Base-by-base conservation (phyloP, 2,329 filamentous ascomycete species). In the Orbilia ellipsospora region DNA sequence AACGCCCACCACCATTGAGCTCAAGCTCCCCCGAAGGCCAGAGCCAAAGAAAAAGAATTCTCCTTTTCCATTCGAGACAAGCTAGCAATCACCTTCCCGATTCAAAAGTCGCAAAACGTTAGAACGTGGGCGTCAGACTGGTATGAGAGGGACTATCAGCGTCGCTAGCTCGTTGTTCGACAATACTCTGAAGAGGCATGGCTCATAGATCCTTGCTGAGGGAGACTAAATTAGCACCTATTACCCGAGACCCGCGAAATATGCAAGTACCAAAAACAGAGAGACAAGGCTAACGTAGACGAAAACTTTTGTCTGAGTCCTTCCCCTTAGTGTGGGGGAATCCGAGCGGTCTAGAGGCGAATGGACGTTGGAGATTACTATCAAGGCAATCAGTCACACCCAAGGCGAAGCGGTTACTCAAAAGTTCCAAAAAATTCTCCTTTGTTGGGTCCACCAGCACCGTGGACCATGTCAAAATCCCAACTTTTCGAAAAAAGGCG, bases 231-330 rank as follows among this genome's bases (percentile, higher is more conserved):
- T 60, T 69, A 69, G 72, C 64, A 56, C 52, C 45, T 36, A 52
- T 51, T 48, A 75, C 72, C 72, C 72, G 72, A 75, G 72, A 69
- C 72, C 72, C 72, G 72, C 72, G 72, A 75, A 74, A 68, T 68
- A 60, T 59, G 59, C 16, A 65, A 59, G 50, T 6, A 36, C 31
- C 31, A 36, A 36, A 36, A 36, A 36, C 13, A 31, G 40, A 16
- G 57, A 36, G 52, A 44, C 56, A 51, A 12, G 16, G 15, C 42
- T 44, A 45, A 20, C 13, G 20, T 16, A 72, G 50, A 57, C 36
- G 54, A 36, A 36, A 48, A n/a, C 6, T 13, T 52, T 56, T 48
- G 52, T 65, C 59, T 55, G 59, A 64, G 67, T 44, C 60, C 51
- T 63, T 8, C 13, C 40, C n/a, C 36, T 50, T 73, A 73, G 69